Evolutionary conservation across 2,329 filamentous ascomycete genomes (phyloP).

Genomic region (Hymenoscyphus linearis): DNA sequence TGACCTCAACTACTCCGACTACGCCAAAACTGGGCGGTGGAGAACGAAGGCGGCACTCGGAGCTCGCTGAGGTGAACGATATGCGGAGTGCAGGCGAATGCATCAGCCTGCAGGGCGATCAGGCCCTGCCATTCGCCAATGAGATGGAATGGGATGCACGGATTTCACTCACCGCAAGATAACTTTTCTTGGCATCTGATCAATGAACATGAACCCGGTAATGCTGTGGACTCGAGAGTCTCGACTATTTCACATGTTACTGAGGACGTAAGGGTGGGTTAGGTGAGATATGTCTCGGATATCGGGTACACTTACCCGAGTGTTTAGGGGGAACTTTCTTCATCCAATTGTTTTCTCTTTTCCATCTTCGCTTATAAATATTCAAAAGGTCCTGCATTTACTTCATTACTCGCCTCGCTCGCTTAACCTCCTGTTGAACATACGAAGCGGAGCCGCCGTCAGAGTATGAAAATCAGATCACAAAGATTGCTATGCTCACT

Average conservation of each 20-base stretch:
- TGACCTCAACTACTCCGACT: neutral
- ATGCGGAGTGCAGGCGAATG: slow-evolving; percentile 11
- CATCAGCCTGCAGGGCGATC: neutral
- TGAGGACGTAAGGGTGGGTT: neutral
- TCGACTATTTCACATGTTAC: neutral
- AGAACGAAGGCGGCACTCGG: neutral
- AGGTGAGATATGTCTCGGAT: neutral
- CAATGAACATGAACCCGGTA: neutral
- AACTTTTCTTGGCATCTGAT: neutral
- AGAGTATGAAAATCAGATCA: too few species aligned
- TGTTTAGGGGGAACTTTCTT: neutral
- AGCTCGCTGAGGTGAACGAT: neutral
- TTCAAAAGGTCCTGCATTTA: too few species aligned
- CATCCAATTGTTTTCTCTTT: too few species aligned
- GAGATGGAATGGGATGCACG: neutral
- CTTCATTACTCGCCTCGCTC: too few species aligned
- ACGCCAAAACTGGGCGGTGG: neutral
- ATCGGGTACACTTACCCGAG: neutral
- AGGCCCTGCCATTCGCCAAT: neutral
- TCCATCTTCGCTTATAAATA: too few species aligned
- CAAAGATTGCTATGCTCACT: too few species aligned
- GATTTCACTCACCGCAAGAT: neutral
- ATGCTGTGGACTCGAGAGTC: too few species aligned
- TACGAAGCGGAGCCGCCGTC: too few species aligned
- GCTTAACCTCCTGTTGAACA: too few species aligned